A percentile compares a stretch with the other conserved stretches of the same genome.
phyloP scores from a whole-genome alignment of 2,329 filamentous ascomycete species.

The Penicillium sp. region DNA sequence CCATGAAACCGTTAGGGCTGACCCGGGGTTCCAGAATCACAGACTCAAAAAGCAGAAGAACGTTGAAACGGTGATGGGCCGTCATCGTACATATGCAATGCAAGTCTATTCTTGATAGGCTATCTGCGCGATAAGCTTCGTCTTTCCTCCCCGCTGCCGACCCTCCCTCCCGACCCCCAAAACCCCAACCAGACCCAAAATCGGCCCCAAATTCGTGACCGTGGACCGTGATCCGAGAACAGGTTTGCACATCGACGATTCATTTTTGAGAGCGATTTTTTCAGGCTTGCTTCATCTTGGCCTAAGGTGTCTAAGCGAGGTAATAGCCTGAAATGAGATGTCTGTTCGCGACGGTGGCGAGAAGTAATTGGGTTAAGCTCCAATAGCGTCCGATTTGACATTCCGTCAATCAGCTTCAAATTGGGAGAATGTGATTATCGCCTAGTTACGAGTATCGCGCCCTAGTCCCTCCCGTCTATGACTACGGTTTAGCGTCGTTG shows the following conservation, averaged over 20 bases:
- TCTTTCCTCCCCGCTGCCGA: neutral
- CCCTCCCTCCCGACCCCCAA: neutral
- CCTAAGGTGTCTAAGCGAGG: neutral
- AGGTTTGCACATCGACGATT: neutral
- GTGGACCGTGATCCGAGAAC: neutral
- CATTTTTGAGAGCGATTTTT: neutral
- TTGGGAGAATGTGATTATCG: no score
- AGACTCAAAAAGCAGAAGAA: neutral
- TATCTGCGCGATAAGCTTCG: neutral
- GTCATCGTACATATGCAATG: neutral
- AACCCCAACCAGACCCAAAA: neutral
- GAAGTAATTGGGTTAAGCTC: neutral
- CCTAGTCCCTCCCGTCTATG: no score
- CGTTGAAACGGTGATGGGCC: neutral
- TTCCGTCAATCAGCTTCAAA: neutral
- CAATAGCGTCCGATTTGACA: neutral
- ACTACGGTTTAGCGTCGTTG: neutral
- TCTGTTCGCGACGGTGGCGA: neutral
- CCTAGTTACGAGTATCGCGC: neutral
- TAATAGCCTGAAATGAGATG: neutral
- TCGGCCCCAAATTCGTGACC: neutral
- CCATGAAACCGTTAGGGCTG: neutral
- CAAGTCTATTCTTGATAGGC: neutral
- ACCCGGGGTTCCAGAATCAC: neutral
- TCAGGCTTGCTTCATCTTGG: neutral